Evolutionary conservation across 129 eudicot species (phyloP).

Genomic region (Rutidosis leptorrhynchoides): DNA sequence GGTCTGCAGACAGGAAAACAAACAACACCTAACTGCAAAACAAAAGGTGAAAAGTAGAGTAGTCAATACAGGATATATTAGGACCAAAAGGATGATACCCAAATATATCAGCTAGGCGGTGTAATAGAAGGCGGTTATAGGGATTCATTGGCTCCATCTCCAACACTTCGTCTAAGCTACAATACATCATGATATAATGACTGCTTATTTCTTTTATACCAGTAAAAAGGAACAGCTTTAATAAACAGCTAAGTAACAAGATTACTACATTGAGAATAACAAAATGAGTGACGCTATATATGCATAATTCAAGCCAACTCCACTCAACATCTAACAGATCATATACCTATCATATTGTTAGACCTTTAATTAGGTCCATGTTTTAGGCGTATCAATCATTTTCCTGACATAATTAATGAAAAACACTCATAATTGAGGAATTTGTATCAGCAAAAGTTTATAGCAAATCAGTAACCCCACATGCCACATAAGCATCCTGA

Average conservation of each 20-base stretch:
- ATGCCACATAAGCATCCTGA: neutral
- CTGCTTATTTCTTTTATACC: constrained; percentile 5
- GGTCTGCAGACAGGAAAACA: too few relatives aligned
- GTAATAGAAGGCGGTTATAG: constrained; percentile 84
- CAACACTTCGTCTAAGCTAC: constrained; percentile 65
- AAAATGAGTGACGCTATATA: too few relatives aligned
- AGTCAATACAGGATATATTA: neutral
- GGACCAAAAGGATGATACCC: constrained; percentile 51
- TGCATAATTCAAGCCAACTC: too few relatives aligned
- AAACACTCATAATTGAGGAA: neutral
- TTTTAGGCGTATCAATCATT: too few relatives aligned
- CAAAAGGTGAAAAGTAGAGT: neutral
- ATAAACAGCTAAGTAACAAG: neutral
- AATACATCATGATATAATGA: constrained; percentile 22
- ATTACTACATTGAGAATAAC: neutral
- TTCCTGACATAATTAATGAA: too few relatives aligned
- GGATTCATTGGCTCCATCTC: constrained; percentile 93
- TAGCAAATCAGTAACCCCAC: neutral
- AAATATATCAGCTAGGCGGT: constrained; percentile 94
- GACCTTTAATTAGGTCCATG: too few relatives aligned
- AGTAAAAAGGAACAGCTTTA: neutral
- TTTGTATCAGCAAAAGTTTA: neutral
- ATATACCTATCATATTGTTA: too few relatives aligned
- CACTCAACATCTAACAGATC: too few relatives aligned
- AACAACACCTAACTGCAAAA: too few relatives aligned